Evolutionary conservation across 1,139 yeast genomes (phyloP).

Genomic region (Suhomyces yuchorum): DNA sequence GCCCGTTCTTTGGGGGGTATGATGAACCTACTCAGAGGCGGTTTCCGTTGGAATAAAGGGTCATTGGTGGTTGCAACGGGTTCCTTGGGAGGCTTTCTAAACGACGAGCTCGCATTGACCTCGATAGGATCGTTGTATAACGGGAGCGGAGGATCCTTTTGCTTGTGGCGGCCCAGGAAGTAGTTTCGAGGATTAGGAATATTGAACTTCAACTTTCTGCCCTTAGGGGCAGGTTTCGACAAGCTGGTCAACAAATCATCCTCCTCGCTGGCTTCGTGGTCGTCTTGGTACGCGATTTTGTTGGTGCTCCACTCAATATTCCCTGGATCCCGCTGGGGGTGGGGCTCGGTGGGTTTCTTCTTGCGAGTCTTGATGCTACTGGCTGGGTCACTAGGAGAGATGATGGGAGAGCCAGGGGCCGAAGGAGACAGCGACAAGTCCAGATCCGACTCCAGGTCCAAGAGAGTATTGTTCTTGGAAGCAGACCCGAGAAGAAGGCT

Average conservation of each 20-base stretch:
- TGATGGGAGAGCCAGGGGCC: constrained; percentile 6
- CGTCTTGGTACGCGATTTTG: background rate
- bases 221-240: constrained; percentile 5
- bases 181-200: constrained; percentile 13
- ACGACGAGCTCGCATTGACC: background rate
- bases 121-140: constrained; percentile 5
- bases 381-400: background rate
- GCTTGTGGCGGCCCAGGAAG: constrained; percentile 6
- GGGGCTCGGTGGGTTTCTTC: background rate
- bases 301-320: constrained; percentile 9
- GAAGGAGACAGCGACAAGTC: constrained; percentile 31
- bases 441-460: constrained; percentile 42
- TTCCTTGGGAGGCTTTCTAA: constrained; percentile 7
- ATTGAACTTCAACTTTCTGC: constrained; percentile 12
- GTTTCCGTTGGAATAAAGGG: constrained; percentile 5
- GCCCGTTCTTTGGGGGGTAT: constrained; percentile 76
- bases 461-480: constrained; percentile 17
- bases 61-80: constrained; percentile 1
- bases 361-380: constrained; percentile 2
- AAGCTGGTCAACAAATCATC: constrained; percentile 10
- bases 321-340: background rate
- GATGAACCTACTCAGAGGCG: constrained; percentile 16
- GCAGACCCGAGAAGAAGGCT: constrained; percentile 4
- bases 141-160: constrained; percentile 8
- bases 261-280: constrained; percentile 8